These are phyloP conservation scores for Acidomyces sp. DNA, from an alignment of 495 filamentous ascomycete species.

Conservation along the genomic window DNA sequence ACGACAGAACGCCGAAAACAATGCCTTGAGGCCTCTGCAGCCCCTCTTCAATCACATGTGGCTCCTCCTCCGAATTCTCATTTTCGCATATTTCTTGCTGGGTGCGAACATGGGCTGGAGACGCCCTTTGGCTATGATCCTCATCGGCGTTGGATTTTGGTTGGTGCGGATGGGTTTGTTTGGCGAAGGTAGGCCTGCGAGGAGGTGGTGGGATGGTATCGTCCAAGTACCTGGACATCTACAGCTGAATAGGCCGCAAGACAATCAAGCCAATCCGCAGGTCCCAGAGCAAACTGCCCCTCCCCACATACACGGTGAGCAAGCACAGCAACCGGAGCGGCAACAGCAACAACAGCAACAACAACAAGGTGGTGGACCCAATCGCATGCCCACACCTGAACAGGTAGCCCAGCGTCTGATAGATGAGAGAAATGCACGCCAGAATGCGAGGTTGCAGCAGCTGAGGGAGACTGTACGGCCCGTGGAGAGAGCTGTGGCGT, in stretches of 20 bases:
- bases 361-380: neutral
- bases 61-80: constrained; percentile 61
- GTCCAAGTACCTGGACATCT: too few relatives aligned
- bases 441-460: constrained; percentile 21
- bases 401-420: constrained; percentile 43
- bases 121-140: constrained; percentile 50
- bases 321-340: neutral
- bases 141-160: constrained; percentile 45
- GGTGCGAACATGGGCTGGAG: constrained; percentile 50
- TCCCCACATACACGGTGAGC: constrained; percentile 1
- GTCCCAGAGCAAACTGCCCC: too few relatives aligned
- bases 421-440: constrained; percentile 34
- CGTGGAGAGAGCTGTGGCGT: constrained; percentile 58
- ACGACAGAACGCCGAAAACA: neutral
- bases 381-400: constrained; percentile 35
- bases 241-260: too few relatives aligned
- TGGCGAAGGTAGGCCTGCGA: constrained; percentile 26
- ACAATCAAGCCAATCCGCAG: too few relatives aligned
- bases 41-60: constrained; percentile 43
- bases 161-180: constrained; percentile 52
- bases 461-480: constrained; percentile 45
- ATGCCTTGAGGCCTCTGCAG: constrained; percentile 14
- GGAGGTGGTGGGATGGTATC: constrained; percentile 19
- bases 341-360: neutral
- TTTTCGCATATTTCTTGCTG: constrained; percentile 67